Conservation (phyloP, 2,329 filamentous ascomycete genomes). For the Colletotrichum aenigma region DNA sequence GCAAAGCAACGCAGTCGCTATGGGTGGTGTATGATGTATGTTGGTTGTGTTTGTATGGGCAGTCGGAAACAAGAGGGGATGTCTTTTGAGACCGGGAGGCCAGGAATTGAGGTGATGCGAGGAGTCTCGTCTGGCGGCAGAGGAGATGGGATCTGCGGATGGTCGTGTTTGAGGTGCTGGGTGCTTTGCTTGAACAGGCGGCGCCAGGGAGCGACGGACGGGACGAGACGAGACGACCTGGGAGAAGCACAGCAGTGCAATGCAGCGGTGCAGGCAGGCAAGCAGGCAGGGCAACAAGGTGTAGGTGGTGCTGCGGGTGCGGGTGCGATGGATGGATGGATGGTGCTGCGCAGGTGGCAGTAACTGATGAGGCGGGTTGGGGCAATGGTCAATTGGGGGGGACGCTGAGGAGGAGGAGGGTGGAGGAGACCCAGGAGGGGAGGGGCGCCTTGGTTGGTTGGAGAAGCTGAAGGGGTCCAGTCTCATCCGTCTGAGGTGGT, state of each 20-base stretch:
- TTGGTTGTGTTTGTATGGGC: not conserved
- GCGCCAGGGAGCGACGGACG: slow-evolving; percentile 11
- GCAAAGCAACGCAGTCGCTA: slow-evolving; percentile 19
- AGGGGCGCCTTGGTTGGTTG: not conserved
- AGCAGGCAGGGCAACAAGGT: not conserved
- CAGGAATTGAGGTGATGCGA: slow-evolving; percentile 9
- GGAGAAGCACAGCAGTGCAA: not conserved
- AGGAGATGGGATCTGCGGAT: slow-evolving; percentile 19
- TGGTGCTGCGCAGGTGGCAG: not conserved
- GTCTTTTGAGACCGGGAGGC: not conserved
- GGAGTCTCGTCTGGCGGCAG: not conserved
- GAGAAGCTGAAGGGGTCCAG: not conserved
- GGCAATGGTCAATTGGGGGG: not conserved
- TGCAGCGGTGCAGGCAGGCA: not conserved
- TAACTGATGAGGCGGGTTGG: not conserved
- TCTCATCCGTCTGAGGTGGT: not conserved
- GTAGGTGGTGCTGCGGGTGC: not conserved
- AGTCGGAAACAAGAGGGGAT: not conserved
- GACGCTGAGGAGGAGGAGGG: not conserved
- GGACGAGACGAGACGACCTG: not conserved
- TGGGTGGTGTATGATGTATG: slow-evolving; percentile 5
- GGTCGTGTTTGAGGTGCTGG: slow-evolving; percentile 20
- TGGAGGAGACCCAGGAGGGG: not conserved
- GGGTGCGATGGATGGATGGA: not conserved
- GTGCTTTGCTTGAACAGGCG: slow-evolving; percentile 4